These are phyloP conservation scores for Chloris gayana DNA, from an alignment of 176 grass and related monocot genomes.

Conservation along the genomic window DNA sequence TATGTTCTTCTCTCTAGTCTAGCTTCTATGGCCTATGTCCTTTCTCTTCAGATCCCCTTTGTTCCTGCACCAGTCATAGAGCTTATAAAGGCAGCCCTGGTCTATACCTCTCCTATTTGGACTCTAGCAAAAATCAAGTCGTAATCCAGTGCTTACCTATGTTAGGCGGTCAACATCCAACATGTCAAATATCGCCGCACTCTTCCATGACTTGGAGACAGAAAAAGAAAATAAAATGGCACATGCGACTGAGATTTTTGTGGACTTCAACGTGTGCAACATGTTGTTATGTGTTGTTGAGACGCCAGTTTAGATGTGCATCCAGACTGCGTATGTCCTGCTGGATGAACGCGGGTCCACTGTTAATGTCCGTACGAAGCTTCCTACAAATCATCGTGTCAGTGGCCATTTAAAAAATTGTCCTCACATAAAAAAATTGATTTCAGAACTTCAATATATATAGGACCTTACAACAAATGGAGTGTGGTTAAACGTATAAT, in stretches of 20 bases:
- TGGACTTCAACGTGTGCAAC: constrained; percentile 73
- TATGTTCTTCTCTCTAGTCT: constrained; percentile 26
- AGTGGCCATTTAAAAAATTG: not conserved
- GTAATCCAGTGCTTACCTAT: constrained; percentile 60
- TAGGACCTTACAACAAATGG: not conserved
- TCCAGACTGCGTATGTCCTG: constrained; percentile 37
- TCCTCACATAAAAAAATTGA: constrained; percentile 21
- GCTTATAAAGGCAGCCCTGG: constrained; percentile 54
- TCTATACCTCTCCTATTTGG: constrained; percentile 41
- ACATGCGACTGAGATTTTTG: constrained; percentile 45
- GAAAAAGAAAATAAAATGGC: constrained; percentile 35
- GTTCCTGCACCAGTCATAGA: constrained; percentile 22
- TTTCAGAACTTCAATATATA: constrained; percentile 9
- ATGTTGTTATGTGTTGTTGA: constrained; percentile 54
- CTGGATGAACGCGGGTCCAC: constrained; percentile 22
- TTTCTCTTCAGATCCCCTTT: constrained; percentile 26
- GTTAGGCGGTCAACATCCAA: constrained; percentile 57
- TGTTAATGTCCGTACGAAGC: constrained; percentile 35
- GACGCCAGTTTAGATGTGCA: constrained; percentile 23
- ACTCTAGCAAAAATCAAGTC: constrained; percentile 60
- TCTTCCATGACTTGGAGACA: constrained; percentile 52
- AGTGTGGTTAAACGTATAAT: not conserved
- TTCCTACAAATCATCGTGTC: constrained; percentile 32
- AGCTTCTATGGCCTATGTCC: not conserved
- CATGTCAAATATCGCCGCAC: constrained; percentile 64